A percentile compares a stretch with the other conserved stretches of the same genome.
Conservation (phyloP, 106 monocot species). For the Dioscorea alata region DNA sequence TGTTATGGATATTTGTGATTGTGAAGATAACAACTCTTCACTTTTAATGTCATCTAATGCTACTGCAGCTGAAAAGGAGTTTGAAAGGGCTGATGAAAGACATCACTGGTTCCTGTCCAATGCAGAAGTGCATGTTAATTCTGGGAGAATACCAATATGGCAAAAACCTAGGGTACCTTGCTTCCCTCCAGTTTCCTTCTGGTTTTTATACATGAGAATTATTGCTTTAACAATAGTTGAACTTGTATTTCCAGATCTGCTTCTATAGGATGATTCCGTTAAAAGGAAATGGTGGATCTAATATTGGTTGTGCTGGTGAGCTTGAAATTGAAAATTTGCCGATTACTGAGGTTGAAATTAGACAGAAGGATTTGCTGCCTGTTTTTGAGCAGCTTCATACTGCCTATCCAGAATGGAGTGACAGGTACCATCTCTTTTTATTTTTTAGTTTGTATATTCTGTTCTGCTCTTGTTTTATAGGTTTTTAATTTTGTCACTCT, state of each 20-base stretch:
- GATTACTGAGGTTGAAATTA: conserved; percentile 63
- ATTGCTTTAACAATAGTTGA: neutral
- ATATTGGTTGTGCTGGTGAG: conserved; percentile 34
- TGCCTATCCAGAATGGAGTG: conserved; percentile 31
- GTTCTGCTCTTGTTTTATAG: too few species aligned
- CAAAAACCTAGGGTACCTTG: conserved; percentile 72
- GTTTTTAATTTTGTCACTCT: too few species aligned
- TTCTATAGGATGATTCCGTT: conserved; percentile 52
- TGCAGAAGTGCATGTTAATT: conserved; percentile 76
- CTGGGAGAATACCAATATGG: conserved; percentile 71
- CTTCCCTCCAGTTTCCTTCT: conserved; percentile 2
- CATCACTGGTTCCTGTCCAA: conserved; percentile 78
- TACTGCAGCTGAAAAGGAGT: conserved; percentile 31
- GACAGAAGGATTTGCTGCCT: conserved; percentile 72
- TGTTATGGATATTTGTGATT: conserved; percentile 42
- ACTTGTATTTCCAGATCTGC: conserved; percentile 49
- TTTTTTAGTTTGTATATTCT: neutral
- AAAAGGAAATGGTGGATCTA: conserved; percentile 7
- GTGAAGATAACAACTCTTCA: conserved; percentile 38
- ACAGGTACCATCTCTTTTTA: conserved; percentile 44
- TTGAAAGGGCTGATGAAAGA: conserved; percentile 33
- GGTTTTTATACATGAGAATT: neutral
- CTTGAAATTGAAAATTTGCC: conserved; percentile 73
- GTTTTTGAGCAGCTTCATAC: conserved; percentile 70
- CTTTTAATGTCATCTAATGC: conserved; percentile 21